Evolutionary conservation across 352 stramenopile species (phyloP), one percentile per base, ranked within the genome.

Genomic region (Phytopythium mirpurense): DNA sequence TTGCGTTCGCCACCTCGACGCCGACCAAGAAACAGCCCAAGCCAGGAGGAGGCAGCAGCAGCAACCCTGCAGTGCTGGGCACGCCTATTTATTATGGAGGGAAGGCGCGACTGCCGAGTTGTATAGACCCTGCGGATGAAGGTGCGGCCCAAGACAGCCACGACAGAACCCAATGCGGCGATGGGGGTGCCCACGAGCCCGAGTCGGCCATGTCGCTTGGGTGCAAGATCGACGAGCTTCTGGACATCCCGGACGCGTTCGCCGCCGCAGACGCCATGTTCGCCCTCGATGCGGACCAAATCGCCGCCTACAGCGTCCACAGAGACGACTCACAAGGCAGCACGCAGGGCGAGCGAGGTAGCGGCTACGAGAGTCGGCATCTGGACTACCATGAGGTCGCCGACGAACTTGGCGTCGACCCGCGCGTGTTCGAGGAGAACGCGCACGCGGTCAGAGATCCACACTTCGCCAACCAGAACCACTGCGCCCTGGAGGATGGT

Each of bases 381-480:
- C 2, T 45, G 4, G 35, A 44, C 48, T 54, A 45, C 23, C 35
- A 16, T 11, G 5, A 70, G 24, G 34, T 83, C 26, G 67, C 70
- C 12, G 58, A 57, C 27, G 55, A 61, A 7, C 47, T 83, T 26
- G 72, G 57, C 10, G 65, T 83, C 2, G 70, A 83, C 14, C 57
- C 59, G 23, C 61, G 61, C 4, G 38, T 78, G 19, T 47, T 80
- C 19, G 70, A 70, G 46, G 42, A 58, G 24, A 68, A 80, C 18
- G 62, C 67, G 0, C 67, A 74, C 51, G 38, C 78, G 15, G 51
- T 83, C 34, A 60, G 56, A 27, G 62, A 74, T 47, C 57, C 72
- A 14, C 72, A 83, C 26, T 50, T 63, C 48, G 68, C 71, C 36
- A 83, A 83, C 18, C 72, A 83, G 35, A 67, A 68, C 50, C 65